Base-by-base conservation (phyloP, 2,329 filamentous ascomycete genomes). In the Myriosclerotinia curreyana region DNA sequence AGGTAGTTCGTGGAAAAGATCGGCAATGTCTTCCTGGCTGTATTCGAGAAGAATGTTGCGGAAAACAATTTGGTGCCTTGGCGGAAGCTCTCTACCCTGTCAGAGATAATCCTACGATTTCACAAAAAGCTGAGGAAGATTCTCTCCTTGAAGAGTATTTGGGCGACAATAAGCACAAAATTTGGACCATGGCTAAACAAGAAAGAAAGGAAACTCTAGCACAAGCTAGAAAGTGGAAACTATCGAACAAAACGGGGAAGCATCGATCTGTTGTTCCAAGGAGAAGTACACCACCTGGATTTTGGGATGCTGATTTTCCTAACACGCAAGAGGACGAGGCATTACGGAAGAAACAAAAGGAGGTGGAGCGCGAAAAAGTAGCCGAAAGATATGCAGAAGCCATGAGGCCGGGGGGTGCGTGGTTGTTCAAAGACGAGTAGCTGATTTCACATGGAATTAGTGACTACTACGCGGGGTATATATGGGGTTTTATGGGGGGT, bases 251-350 rank as follows among this genome's bases (percentile, higher is more conserved):
- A 66, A 86, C 85, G 74, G 92, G 92, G 7, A 91, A 83, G 73
- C 93, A 97, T 76, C 83, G 89, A 64, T 84, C 94, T 70, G 82
- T 86, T 36, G 92, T 89, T 75, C 84, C 87, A 66, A 83, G 92
- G 59, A 82, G 84, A 67, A 81, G 79, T 52, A 91, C 89, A 12
- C 93, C 95, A 15, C 91, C 92, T 1, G 93, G 92, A 0, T 98
- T 91, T 74, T 99, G 95, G 95, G 83, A 91, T 62, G 83, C 89
- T 1, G 94, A 96, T 70, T 96, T 99, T 74, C 93, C 94, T 1
- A 86, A 80, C 34, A 97, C 95, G 1, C 95, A 98, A 74, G 91
- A 97, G 76, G 77, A 87, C 36, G 79, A 84, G 69, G 78, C 81
- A 60, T 86, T 94, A 71, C 83, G 83, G 64, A 81, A 82, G 66